These are phyloP conservation scores for Starmerella khaoyaiensis DNA, from an alignment of 805 yeast genomes.

Conservation along the genomic window DNA sequence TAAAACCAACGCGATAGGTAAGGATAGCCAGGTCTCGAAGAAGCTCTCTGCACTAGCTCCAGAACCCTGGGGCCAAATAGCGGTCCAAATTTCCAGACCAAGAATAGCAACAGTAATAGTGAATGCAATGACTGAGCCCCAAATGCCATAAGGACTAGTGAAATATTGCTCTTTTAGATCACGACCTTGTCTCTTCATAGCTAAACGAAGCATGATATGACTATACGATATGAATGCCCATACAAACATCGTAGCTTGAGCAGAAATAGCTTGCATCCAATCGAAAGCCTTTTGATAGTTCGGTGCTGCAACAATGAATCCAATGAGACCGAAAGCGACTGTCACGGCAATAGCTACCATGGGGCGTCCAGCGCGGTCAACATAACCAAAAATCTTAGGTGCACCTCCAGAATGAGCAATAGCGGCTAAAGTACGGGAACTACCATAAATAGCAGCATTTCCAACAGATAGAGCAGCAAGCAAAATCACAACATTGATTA, in stretches of 20 bases:
- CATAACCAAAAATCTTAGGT: constrained; percentile 45
- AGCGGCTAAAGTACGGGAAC: constrained; percentile 54
- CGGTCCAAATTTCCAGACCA: constrained; percentile 70
- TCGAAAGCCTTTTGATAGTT: constrained; percentile 41
- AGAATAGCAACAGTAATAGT: constrained; percentile 47
- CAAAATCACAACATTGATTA: constrained; percentile 56
- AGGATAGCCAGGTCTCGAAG: constrained; percentile 44
- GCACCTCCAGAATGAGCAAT: constrained; percentile 52
- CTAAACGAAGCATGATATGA: constrained; percentile 54
- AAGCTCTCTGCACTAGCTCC: constrained; percentile 30
- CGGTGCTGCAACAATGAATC: constrained; percentile 44
- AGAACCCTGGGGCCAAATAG: constrained; percentile 53
- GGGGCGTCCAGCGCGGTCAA: constrained; percentile 63
- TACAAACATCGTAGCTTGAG: constrained; percentile 59
- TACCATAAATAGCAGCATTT: constrained; percentile 52
- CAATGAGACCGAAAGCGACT: constrained; percentile 36
- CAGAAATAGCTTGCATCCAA: constrained; percentile 65
- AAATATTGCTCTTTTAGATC: constrained; percentile 54
- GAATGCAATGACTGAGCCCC: constrained; percentile 55
- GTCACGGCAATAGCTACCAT: constrained; percentile 41
- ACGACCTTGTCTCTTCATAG: constrained; percentile 53
- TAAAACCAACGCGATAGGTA: constrained; percentile 23
- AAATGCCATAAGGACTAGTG: constrained; percentile 52
- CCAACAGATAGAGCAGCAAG: constrained; percentile 61
- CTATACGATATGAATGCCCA: constrained; percentile 65